Conservation (phyloP, 2,329 filamentous ascomycete species). For the Graphilbum ipis-grandicollis region DNA sequence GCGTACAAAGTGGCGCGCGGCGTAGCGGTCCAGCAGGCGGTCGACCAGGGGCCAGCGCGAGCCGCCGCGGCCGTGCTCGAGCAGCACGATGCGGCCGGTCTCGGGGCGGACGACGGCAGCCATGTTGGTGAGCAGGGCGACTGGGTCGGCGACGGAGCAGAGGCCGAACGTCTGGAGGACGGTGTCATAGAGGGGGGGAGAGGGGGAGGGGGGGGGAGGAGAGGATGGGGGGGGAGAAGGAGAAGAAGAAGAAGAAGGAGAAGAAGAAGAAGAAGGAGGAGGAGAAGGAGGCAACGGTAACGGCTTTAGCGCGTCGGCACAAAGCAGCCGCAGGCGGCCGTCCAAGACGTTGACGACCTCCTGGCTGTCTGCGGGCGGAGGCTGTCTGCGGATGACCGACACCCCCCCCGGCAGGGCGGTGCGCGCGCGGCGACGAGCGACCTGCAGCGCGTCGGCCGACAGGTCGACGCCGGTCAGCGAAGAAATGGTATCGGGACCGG, state of each 20-base stretch:
- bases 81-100: conserved; percentile 39
- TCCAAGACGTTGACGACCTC: conserved; percentile 8
- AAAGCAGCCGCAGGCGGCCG: conserved; percentile 10
- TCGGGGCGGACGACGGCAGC: conserved; percentile 32
- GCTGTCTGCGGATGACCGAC: conserved; percentile 15
- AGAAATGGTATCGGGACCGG: conserved; percentile 15
- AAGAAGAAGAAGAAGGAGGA: too few species aligned
- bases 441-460: conserved; percentile 39
- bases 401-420: conserved; percentile 21
- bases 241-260: too few species aligned
- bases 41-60: conserved; percentile 34
- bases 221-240: too few species aligned
- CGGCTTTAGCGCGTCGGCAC: conserved; percentile 26
- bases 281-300: conserved; percentile 23
- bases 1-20: conserved; percentile 35
- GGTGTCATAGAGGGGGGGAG: too few species aligned
- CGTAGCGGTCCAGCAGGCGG: conserved; percentile 34
- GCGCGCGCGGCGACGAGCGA: conserved; percentile 35
- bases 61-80: conserved; percentile 42
- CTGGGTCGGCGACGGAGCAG: conserved; percentile 42
- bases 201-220: too few species aligned
- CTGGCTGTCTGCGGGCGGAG: neutral
- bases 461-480: conserved; percentile 48
- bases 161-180: conserved; percentile 48
- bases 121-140: conserved; percentile 33